Percentiles rank a stretch among this genome's conserved stretches.
These are phyloP conservation scores for Macrocybe gigantea DNA, from an alignment of 768 basidiomycete genomes.

Conservation along the genomic window DNA sequence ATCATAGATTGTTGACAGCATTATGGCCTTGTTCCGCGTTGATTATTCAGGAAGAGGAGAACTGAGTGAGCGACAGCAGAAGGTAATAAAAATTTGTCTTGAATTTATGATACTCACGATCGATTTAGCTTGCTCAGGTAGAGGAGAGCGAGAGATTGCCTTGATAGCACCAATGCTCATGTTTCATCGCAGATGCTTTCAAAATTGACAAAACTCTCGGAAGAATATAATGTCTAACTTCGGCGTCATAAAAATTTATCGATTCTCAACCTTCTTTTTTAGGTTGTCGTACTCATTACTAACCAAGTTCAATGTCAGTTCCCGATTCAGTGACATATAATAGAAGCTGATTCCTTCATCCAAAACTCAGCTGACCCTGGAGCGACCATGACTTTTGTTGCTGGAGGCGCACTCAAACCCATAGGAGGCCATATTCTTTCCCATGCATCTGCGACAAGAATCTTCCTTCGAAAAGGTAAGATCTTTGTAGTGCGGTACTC, in stretches of 20 bases:
- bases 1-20: slow-evolving; percentile 84
- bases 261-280: slow-evolving; percentile 10
- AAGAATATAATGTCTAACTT: slow-evolving; percentile 78
- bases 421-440: slow-evolving; percentile 88
- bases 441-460: slow-evolving; percentile 81
- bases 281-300: slow-evolving; percentile 85
- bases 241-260: slow-evolving; percentile 1
- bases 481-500: neutral
- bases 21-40: slow-evolving; percentile 94
- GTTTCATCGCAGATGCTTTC: slow-evolving; percentile 66
- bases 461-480: slow-evolving; percentile 84
- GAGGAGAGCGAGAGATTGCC: neutral
- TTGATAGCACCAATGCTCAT: neutral
- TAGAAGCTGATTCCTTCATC: neutral
- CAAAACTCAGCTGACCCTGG: slow-evolving; percentile 75
- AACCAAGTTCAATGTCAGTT: slow-evolving; percentile 85
- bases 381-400: slow-evolving; percentile 92
- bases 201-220: slow-evolving; percentile 84
- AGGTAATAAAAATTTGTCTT: slow-evolving; percentile 34
- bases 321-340: neutral
- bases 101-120: slow-evolving; percentile 6
- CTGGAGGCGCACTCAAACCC: slow-evolving; percentile 87
- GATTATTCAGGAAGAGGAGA: slow-evolving; percentile 94
- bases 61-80: slow-evolving; percentile 90
- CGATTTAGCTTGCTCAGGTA: slow-evolving; percentile 74